Evolutionary conservation across 176 grass and related monocot species (phyloP).

Genomic region (Ensete glaucum): DNA sequence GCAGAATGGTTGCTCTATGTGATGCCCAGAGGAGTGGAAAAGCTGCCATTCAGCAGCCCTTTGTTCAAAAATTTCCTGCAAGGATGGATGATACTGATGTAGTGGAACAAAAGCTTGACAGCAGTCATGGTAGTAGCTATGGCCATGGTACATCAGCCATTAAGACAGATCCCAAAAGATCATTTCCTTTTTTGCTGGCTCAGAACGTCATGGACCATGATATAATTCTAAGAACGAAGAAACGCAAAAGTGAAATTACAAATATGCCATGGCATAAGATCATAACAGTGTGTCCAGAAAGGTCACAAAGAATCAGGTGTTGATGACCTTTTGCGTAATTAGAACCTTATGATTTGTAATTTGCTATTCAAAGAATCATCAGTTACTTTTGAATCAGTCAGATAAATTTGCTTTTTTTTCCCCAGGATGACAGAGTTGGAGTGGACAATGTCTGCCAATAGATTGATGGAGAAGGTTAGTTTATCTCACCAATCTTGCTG

Average conservation of each 20-base stretch:
- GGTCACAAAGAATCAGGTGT: slow-evolving; percentile 26
- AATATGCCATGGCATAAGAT: slow-evolving; percentile 21
- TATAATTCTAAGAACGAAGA: slow-evolving; percentile 19
- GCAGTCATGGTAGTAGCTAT: not conserved
- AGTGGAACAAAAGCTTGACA: slow-evolving; percentile 9
- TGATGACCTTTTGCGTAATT: not conserved
- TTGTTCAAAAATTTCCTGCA: slow-evolving; percentile 10
- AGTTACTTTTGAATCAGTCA: not conserved
- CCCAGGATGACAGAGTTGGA: slow-evolving; percentile 20
- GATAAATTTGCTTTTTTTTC: not conserved
- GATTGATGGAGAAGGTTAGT: slow-evolving; percentile 36
- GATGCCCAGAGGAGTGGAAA: slow-evolving; percentile 14
- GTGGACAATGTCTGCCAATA: slow-evolving; percentile 21
- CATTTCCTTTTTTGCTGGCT: not conserved
- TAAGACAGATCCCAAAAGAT: not conserved
- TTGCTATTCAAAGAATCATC: not conserved
- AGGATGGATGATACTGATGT: slow-evolving; percentile 2
- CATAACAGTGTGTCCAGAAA: slow-evolving; percentile 6
- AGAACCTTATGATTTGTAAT: not conserved
- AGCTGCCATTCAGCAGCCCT: not conserved
- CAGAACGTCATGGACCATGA: not conserved
- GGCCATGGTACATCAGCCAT: not conserved
- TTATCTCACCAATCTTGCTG: not conserved
- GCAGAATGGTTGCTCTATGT: slow-evolving; percentile 4
- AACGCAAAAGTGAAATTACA: slow-evolving; percentile 18